A percentile compares a stretch with the other conserved stretches of the same genome.
phyloP scores from a whole-genome alignment of 2,329 filamentous ascomycete species.

The Thelonectria rubi region DNA sequence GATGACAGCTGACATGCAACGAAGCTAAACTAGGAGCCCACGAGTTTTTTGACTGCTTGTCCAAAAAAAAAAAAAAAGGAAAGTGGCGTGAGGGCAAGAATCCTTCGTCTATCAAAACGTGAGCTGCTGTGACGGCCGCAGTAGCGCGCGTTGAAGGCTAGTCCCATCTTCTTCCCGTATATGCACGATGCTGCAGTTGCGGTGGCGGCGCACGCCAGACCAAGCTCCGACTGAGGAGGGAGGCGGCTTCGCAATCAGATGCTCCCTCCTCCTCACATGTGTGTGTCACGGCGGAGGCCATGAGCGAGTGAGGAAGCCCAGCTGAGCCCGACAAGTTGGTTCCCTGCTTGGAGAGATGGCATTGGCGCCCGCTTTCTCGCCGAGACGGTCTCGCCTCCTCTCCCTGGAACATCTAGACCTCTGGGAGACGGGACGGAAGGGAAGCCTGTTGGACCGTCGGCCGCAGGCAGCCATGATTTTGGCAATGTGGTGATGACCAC shows the following conservation, averaged over 20 bases:
- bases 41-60: not conserved
- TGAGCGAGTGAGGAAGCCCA: not conserved
- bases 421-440: not conserved
- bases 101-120: not conserved
- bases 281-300: too few species aligned
- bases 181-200: slow-evolving; percentile 20
- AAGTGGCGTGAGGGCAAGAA: not conserved
- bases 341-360: slow-evolving; percentile 8
- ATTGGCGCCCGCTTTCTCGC: slow-evolving; percentile 20
- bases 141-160: not conserved
- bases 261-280: not conserved
- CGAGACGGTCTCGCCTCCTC: not conserved
- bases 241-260: not conserved
- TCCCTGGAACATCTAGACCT: not conserved
- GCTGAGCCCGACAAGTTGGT: not conserved
- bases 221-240: not conserved
- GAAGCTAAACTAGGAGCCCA: not conserved
- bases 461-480: not conserved
- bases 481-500: not conserved
- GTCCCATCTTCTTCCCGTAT: slow-evolving; percentile 15
- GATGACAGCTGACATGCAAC: not conserved
- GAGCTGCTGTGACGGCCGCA: not conserved
- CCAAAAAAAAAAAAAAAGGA: not conserved
- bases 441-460: slow-evolving; percentile 1
- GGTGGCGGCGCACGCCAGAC: not conserved